Evolutionary conservation across 257 asterid genomes (phyloP).

Genomic region (Salvia rosmarinus): DNA sequence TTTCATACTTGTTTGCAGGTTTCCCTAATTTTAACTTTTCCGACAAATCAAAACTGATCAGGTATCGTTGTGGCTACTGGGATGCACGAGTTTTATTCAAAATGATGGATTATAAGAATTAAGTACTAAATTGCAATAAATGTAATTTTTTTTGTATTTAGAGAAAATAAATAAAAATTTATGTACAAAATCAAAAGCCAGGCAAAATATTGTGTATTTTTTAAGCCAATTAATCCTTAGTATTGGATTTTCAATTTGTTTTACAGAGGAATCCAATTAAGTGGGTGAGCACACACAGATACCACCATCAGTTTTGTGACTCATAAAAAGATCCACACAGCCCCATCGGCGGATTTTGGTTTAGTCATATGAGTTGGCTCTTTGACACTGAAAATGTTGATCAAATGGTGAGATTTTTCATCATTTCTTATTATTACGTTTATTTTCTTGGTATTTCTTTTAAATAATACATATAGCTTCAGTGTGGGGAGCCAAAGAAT

Average conservation of each 20-base stretch:
- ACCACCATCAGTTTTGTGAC: constrained; percentile 85
- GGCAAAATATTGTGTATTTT: too few species aligned
- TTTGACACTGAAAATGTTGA: constrained; percentile 51
- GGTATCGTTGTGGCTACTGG: too few species aligned
- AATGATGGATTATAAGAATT: too few species aligned
- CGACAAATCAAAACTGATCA: too few species aligned
- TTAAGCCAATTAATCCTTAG: too few species aligned
- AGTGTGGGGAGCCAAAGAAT: constrained; percentile 70
- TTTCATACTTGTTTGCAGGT: too few species aligned
- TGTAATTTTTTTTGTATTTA: too few species aligned
- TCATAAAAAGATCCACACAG: constrained; percentile 80
- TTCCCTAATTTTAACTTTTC: too few species aligned
- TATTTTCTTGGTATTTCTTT: background rate
- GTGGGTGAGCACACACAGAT: constrained; percentile 91
- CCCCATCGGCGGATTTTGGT: constrained; percentile 86
- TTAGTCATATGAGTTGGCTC: constrained; percentile 82
- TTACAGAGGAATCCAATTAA: constrained; percentile 75
- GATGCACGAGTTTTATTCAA: too few species aligned
- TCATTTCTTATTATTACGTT: background rate
- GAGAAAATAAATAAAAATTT: too few species aligned
- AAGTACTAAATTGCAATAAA: too few species aligned
- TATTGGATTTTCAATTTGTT: background rate
- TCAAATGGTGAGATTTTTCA: constrained; percentile 49
- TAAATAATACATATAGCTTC: background rate
- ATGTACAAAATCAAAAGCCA: too few species aligned